Conservation (phyloP, 2,329 filamentous ascomycete species). For the Thermoascus crustaceus region DNA sequence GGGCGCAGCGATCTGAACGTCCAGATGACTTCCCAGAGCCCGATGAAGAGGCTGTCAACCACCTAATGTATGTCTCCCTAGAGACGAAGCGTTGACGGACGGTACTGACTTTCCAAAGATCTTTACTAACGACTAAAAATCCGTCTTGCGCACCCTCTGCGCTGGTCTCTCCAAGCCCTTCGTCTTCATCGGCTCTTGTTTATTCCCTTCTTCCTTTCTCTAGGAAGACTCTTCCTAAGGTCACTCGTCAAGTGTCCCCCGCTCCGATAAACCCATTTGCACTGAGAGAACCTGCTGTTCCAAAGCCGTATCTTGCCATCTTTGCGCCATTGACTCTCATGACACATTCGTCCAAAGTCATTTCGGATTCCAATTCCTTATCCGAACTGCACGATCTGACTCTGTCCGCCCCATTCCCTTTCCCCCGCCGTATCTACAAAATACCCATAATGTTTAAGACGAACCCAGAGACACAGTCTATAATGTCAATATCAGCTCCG, state of each 20-base stretch:
- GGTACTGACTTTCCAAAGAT: constrained; percentile 21
- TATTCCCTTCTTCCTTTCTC: constrained; percentile 35
- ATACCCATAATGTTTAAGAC: constrained; percentile 28
- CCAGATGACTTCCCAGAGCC: constrained; percentile 21
- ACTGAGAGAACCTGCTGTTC: constrained; percentile 45
- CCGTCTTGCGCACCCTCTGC: constrained; percentile 16
- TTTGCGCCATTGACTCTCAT: constrained; percentile 60
- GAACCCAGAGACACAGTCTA: constrained; percentile 25
- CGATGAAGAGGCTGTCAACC: constrained; percentile 26
- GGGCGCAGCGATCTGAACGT: constrained; percentile 49
- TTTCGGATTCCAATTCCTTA: constrained; percentile 13
- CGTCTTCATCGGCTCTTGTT: constrained; percentile 29
- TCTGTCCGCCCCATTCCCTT: constrained; percentile 29
- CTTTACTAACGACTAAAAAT: constrained; percentile 22
- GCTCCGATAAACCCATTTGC: constrained; percentile 58
- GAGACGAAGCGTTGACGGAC: neutral
- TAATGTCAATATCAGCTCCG: constrained; percentile 25
- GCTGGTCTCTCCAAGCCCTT: constrained; percentile 14
- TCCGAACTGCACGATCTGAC: constrained; percentile 28
- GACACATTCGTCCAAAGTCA: constrained; percentile 19
- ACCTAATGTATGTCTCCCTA: constrained; percentile 24
- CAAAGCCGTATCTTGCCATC: constrained; percentile 60
- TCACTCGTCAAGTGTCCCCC: constrained; percentile 22
- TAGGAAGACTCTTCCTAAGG: constrained; percentile 16
- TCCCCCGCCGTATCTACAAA: constrained; percentile 25